Base-by-base conservation (phyloP, 1,139 yeast genomes). In the Chernovozyma sophiae-reginae region DNA sequence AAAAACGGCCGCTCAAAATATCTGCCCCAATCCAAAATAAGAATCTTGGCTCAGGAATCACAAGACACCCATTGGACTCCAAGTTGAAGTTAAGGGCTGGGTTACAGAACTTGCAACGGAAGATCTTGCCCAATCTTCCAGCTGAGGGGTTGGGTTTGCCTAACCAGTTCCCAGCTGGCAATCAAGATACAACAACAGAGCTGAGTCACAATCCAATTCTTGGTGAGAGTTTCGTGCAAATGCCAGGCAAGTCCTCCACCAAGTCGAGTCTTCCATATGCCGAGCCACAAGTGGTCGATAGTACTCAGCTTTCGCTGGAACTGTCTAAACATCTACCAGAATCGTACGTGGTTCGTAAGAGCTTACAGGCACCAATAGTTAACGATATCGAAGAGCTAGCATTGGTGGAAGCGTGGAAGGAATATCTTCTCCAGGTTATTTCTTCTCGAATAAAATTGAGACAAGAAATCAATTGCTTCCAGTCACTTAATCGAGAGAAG, bases 391-490 rank as follows among this genome's bases (percentile, higher is more conserved):
- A 30, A 5, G 41, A 38, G 17, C 37, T 41, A 15, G 53, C 55
- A 27, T 36, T 62, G 22, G 46, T 52, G 4, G 57, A 53, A 16
- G 47, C 62, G n/a, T 70, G 76, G 76, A 56, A 54, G 33, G 51
- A 47, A 17, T 70, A 70, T 45, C 60, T 70, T 39, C 40, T 52
- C 23, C 53, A 53, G 31, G 74, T 69, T n/a, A 43, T 68, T 12
- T 51, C 53, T 33, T 67, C 62, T 43, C 46, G 76, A 31, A 68
- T 70, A 29, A 61, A 59, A 40, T 54, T 70, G 37, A 56, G 75
- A 35, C 73, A 68, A 43, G 76, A 70, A 44, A 68, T 70, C 37
- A 51, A 46, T 30, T 46, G 58, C 41, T 70, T 60, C 52, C 70
- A 65, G 43, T 39, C 55, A 3, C 58, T 64, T 38, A 41, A 52